Evolutionary conservation across 1,284 basidiomycete genomes (phyloP), one percentile per base, ranked within the genome.

Genomic region (Hypsizygus ulmarius): DNA sequence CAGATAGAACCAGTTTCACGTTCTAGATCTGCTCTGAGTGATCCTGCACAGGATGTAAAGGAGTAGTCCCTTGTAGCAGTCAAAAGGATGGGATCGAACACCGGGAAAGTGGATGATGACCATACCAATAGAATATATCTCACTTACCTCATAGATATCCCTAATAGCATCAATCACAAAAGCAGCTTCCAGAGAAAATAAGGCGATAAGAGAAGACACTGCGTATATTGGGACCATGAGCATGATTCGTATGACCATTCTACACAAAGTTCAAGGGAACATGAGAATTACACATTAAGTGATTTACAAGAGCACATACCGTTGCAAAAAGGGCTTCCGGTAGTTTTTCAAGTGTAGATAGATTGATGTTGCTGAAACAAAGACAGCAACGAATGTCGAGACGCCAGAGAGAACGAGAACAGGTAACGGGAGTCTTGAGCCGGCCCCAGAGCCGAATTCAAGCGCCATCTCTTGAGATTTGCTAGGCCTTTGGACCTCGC

Each of bases 221-320:
- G 87, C 93, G 66, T 98, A 98, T 39, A 98, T 73, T 1, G 95
- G 93, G 2, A 97, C 93, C 94, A 98, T 98, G 59, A 98, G 60
- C 84, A 99, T 91, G 63, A 99, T 97, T 50, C 97, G 81, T 34
- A 98, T 82, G 41, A 98, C 95, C 79, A 93, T 91, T 56, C 93
- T 90, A 59, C 56, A 64, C 15, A 19, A 27, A 29, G 18, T 28
- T 27, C 6, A 32, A 46, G 19, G 14, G 33, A 14, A 10, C 36
- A 33, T 29, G 21, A 42, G 25, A 15, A 11, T 28, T 29, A 27
- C 2, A 39, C 5, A 14, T 2, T 32, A 29, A 38, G 40, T 33
- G 27, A 43, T 16, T 18, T 27, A 10, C 45, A 12, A 35, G 7
- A 30, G n/a, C 7, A 55, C 77, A 47, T 49, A 89, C 87, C 89